Conservation (phyloP, 179 eudicot genomes). For the Beta lomatogona region DNA sequence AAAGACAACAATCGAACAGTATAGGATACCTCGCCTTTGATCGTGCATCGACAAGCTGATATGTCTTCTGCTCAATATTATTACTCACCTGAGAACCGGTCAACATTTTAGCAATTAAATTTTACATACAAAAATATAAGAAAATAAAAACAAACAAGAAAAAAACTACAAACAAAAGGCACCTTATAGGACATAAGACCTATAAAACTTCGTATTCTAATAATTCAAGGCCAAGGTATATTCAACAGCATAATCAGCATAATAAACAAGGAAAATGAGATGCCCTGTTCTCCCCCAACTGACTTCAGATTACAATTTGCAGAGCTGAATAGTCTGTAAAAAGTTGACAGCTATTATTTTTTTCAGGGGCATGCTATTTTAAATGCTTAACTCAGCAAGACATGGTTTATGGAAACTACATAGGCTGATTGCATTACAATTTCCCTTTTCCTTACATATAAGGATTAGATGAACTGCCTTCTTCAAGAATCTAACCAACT, state of each 20-base stretch:
- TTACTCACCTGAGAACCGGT: slow-evolving; percentile 56
- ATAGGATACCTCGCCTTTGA: slow-evolving; percentile 72
- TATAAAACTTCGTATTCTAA: not conserved
- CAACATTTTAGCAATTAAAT: not conserved
- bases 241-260: not conserved
- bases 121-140: too few relatives aligned
- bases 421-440: not conserved
- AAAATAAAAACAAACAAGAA: too few relatives aligned
- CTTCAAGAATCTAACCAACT: not conserved
- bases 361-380: not conserved
- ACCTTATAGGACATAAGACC: not conserved
- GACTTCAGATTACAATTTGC: not conserved
- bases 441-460: not conserved
- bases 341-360: not conserved
- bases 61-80: slow-evolving; percentile 63
- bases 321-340: not conserved
- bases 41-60: slow-evolving; percentile 85
- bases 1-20: not conserved
- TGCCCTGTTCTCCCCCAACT: not conserved
- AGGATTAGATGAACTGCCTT: not conserved
- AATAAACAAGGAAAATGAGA: not conserved
- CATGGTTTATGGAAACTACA: not conserved
- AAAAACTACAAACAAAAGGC: not conserved
- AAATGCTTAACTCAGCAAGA: not conserved
- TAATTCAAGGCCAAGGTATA: not conserved